Evolutionary conservation across 208 protist species (phyloP).

Genomic region (Trypanosoma theileri): DNA sequence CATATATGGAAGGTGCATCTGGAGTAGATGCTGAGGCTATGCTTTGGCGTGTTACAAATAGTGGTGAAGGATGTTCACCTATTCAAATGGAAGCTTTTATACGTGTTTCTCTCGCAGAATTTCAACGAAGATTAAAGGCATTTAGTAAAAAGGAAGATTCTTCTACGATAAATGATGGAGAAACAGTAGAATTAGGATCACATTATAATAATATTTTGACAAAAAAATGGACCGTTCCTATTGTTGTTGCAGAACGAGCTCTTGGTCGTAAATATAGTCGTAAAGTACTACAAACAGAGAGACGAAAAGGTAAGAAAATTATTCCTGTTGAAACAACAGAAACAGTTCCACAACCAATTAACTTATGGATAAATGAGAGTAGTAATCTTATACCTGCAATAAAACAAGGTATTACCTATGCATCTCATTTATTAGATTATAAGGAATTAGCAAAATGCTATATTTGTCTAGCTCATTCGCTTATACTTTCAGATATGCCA

Average conservation of each 20-base stretch:
- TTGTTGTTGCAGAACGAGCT: background rate
- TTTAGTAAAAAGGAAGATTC: background rate
- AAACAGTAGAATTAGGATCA: constrained; percentile 1
- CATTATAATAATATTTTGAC: constrained; percentile 12
- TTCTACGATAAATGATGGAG: background rate
- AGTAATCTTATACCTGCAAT: constrained; percentile 15
- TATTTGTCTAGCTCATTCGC: constrained; percentile 22
- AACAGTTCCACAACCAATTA: background rate
- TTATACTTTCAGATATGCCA: constrained; percentile 11
- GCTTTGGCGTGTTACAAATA: constrained; percentile 4
- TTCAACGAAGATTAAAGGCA: constrained; percentile 16
- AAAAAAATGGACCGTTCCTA: constrained; percentile 8
- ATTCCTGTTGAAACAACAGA: background rate
- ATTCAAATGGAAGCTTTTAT: constrained; percentile 19
- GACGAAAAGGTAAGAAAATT: background rate
- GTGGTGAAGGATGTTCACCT: background rate
- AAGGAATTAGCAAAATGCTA: constrained; percentile 24
- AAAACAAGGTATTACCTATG: background rate
- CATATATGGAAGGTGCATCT: constrained; percentile 19
- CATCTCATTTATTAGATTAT: constrained; percentile 24
- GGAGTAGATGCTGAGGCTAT: constrained; percentile 24
- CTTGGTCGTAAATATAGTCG: background rate
- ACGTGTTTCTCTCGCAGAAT: constrained; percentile 6
- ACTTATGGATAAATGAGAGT: constrained; percentile 17
- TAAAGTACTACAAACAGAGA: background rate